A percentile compares a stretch with the other conserved stretches of the same genome.
Conservation (phyloP, 2,329 filamentous ascomycete genomes). For the Alternaria sp. region DNA sequence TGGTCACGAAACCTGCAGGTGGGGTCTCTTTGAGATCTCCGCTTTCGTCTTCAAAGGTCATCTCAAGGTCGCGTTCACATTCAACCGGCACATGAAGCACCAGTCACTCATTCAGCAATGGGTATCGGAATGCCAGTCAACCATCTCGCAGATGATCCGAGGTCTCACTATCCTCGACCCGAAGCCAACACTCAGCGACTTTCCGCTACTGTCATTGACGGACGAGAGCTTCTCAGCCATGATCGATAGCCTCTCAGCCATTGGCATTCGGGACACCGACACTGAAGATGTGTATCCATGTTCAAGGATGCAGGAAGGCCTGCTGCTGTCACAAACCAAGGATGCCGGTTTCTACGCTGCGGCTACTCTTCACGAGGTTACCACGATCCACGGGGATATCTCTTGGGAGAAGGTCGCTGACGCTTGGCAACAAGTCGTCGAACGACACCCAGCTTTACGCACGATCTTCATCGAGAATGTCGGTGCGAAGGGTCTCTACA, state of each 20-base stretch:
- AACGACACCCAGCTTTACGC: conserved; percentile 38
- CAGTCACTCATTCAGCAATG: conserved; percentile 53
- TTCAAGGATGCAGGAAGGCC: conserved; percentile 43
- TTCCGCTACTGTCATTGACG: conserved; percentile 53
- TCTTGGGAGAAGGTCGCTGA: conserved; percentile 25
- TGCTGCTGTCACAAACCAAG: conserved; percentile 41
- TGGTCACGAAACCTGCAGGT: conserved; percentile 52
- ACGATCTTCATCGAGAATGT: conserved; percentile 44
- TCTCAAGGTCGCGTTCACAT: conserved; percentile 59
- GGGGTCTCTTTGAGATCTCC: conserved; percentile 61
- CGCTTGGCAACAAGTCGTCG: conserved; percentile 39
- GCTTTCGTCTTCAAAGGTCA: conserved; percentile 56
- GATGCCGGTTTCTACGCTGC: conserved; percentile 42
- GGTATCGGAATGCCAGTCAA: conserved; percentile 49
- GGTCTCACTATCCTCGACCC: conserved; percentile 32
- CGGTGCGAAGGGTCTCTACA: conserved; percentile 38
- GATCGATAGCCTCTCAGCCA: conserved; percentile 46
- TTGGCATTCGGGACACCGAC: conserved; percentile 46
- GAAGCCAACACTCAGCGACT: conserved; percentile 53
- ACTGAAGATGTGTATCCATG: conserved; percentile 51
- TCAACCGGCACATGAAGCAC: conserved; percentile 57
- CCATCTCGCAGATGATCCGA: conserved; percentile 41
- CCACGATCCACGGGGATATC: conserved; percentile 11
- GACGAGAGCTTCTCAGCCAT: conserved; percentile 53
- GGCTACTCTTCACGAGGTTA: conserved; percentile 40